phyloP scores from a whole-genome alignment of 495 filamentous ascomycete species.

The Aspergillus kassunensis region DNA sequence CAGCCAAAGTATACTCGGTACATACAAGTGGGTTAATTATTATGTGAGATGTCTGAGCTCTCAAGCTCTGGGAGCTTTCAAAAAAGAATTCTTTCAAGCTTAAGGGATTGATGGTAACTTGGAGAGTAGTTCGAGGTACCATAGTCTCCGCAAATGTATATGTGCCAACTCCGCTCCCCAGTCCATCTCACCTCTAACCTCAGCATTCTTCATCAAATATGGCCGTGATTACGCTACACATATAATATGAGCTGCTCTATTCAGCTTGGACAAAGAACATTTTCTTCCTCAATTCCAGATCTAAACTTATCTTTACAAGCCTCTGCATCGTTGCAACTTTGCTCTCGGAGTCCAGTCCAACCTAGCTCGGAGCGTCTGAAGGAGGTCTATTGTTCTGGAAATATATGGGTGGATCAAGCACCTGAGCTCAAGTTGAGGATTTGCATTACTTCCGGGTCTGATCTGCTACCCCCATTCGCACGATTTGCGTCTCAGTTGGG shows the following conservation, averaged over 20 bases:
- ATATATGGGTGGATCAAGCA: constrained; percentile 30
- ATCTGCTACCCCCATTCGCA: background rate
- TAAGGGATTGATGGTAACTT: too few relatives aligned
- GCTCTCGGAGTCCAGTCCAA: background rate
- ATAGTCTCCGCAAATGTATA: too few relatives aligned
- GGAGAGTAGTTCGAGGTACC: too few relatives aligned
- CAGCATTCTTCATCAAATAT: background rate
- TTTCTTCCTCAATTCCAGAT: constrained; percentile 2
- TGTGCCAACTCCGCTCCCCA: background rate
- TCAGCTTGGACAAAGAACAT: constrained; percentile 12
- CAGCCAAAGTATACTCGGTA: too few relatives aligned
- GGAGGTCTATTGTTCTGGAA: constrained; percentile 8
- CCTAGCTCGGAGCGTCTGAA: background rate
- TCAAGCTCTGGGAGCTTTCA: too few relatives aligned
- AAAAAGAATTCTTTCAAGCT: too few relatives aligned
- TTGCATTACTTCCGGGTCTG: constrained; percentile 9
- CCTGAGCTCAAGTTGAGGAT: constrained; percentile 27
- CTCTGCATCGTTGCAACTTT: constrained; percentile 10
- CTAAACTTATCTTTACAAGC: constrained; percentile 12
- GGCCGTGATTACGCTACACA: background rate
- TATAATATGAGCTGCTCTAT: constrained; percentile 12
- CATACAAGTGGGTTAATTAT: too few relatives aligned
- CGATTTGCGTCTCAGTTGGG: constrained; percentile 19
- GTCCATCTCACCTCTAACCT: background rate
- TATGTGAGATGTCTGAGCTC: too few relatives aligned